These are phyloP conservation scores for Mycena rebaudengoi DNA, from an alignment of 768 basidiomycete species.

Conservation along the genomic window DNA sequence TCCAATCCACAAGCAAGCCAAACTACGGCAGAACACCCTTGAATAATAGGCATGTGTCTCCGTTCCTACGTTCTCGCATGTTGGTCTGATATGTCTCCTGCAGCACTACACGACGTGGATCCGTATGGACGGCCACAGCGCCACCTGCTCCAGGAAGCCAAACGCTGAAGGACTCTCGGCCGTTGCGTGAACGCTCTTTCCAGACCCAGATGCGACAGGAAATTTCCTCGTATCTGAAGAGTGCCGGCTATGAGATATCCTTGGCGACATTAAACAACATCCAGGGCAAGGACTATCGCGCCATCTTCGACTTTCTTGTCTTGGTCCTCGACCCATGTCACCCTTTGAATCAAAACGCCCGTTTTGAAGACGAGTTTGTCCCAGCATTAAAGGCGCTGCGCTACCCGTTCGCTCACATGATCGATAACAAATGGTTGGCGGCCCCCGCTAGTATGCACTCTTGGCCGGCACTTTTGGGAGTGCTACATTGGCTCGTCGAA, in stretches of 20 bases:
- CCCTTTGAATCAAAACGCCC: slow-evolving; percentile 55
- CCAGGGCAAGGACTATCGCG: slow-evolving; percentile 86
- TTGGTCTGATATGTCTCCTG: background rate
- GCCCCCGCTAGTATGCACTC: slow-evolving; percentile 90
- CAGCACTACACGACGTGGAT: slow-evolving; percentile 80
- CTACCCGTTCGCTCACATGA: slow-evolving; percentile 82
- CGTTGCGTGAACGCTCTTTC: slow-evolving; percentile 78
- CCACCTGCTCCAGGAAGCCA: slow-evolving; percentile 63
- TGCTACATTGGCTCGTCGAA: slow-evolving; percentile 92
- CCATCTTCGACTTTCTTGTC: slow-evolving; percentile 84
- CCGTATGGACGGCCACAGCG: slow-evolving; percentile 67
- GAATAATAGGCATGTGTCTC: slow-evolving; percentile 57
- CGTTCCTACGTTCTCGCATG: slow-evolving; percentile 15
- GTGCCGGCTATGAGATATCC: slow-evolving; percentile 71
- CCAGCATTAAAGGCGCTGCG: slow-evolving; percentile 74
- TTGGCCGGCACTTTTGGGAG: slow-evolving; percentile 91
- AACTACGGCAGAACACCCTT: slow-evolving; percentile 79
- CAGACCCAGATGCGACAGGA: slow-evolving; percentile 81
- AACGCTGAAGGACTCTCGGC: slow-evolving; percentile 75
- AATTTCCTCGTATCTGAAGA: slow-evolving; percentile 75
- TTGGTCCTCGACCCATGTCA: slow-evolving; percentile 74
- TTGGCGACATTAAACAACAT: slow-evolving; percentile 78
- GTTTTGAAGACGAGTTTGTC: slow-evolving; percentile 87
- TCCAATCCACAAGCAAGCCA: slow-evolving; percentile 75
- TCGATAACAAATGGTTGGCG: slow-evolving; percentile 88